A percentile compares a stretch with the other conserved stretches of the same genome.
phyloP scores from a whole-genome alignment of 148 eudicot genomes.

The Arbutus unedo region DNA sequence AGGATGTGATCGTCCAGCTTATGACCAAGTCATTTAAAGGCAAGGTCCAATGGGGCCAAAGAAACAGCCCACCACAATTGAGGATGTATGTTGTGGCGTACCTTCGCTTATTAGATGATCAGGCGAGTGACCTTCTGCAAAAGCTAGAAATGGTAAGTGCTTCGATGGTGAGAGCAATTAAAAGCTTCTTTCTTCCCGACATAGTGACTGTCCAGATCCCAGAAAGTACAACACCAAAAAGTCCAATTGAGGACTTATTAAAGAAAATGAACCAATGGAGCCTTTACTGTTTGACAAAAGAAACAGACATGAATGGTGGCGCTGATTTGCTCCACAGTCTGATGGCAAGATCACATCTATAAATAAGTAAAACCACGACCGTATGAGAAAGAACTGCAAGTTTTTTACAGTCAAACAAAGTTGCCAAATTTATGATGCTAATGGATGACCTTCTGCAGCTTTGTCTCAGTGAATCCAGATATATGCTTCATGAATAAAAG shows the following conservation, averaged over 20 bases:
- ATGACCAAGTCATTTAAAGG: slow-evolving; percentile 67
- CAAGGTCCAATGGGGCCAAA: slow-evolving; percentile 64
- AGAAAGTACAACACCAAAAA: slow-evolving; percentile 44
- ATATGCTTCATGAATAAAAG: not conserved
- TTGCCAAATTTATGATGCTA: not conserved
- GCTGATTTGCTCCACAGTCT: slow-evolving; percentile 32
- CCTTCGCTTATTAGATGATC: slow-evolving; percentile 59
- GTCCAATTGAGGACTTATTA: slow-evolving; percentile 32
- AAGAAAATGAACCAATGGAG: slow-evolving; percentile 49
- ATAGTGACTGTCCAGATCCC: slow-evolving; percentile 49
- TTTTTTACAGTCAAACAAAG: not conserved
- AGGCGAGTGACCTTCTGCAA: not conserved
- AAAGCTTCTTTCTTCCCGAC: not conserved
- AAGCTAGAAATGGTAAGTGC: not conserved
- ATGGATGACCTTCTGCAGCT: slow-evolving; percentile 8
- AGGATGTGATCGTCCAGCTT: slow-evolving; percentile 66
- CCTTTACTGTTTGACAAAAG: slow-evolving; percentile 53
- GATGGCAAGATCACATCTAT: slow-evolving; percentile 20
- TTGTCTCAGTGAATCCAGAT: not conserved
- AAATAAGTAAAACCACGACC: slow-evolving; percentile 19
- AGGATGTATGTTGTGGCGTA: slow-evolving; percentile 63
- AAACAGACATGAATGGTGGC: slow-evolving; percentile 58
- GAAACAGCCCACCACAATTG: slow-evolving; percentile 44
- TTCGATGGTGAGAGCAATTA: not conserved
- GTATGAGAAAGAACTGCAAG: not conserved